Evolutionary conservation across 129 eudicot genomes (phyloP), one percentile per base, ranked within the genome.

Genomic region (Chrysanthemum makinoi): DNA sequence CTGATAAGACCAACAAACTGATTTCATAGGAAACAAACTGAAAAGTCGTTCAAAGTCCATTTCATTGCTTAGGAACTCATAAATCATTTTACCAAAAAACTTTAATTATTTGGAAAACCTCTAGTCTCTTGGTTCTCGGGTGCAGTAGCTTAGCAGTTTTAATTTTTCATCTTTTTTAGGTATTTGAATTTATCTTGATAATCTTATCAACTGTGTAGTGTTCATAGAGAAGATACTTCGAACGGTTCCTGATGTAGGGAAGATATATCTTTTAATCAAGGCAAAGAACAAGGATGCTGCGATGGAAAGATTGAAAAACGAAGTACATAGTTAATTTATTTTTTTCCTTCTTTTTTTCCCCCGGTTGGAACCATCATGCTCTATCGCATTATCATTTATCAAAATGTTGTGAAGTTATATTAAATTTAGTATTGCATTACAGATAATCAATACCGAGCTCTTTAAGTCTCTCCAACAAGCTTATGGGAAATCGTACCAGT

Each of bases 191-290:
- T 33, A 70, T 63, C n/a, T 53, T 22, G 14, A 53, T 6, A 16
- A 62, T 39, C 22, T 6, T 61, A 70, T 54, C 30, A 13, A 28
- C 15, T 30, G 26, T 76, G 44, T 79, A 94, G 98, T 94, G 72
- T 87, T 94, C 56, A 86, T 94, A 46, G 98, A 94, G 80, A 94
- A 94, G 87, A 86, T 94, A 63, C 35, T 94, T 39, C 74, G 98
- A 73, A 89, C 97, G 35, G 90, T 80, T 47, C 98, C 98, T 63
- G 96, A 94, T 70, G 97, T 90, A 47, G 86, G 84, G 46, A 94
- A 82, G 81, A 94, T 94, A 68, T 94, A 75, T 75, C 85, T 94
- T 59, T 74, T 94, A 84, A 90, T 94, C 86, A 94, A 90, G 82
- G 97, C 98, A 33, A 94, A 86, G 80, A 76, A 82, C 82, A 81